These are phyloP conservation scores for Apophysomyces ossiformis DNA, from an alignment of 371 early-diverging fungal genomes.

Conservation along the genomic window DNA sequence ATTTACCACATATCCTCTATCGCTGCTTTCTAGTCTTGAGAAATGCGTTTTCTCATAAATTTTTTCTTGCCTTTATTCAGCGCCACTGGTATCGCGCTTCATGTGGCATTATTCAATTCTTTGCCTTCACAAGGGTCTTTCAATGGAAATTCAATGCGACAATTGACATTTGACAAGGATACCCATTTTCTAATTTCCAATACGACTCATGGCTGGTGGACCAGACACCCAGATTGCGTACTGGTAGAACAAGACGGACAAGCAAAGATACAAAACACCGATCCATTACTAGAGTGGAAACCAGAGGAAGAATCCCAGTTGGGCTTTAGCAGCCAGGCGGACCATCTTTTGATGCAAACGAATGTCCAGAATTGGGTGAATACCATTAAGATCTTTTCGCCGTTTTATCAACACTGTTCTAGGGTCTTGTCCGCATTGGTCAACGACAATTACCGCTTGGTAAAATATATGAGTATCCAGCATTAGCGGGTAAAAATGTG, in stretches of 20 bases:
- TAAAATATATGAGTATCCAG: conserved; percentile 21
- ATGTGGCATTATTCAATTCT: neutral
- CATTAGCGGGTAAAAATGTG: conserved; percentile 39
- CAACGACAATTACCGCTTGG: conserved; percentile 28
- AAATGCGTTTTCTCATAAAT: too few species aligned
- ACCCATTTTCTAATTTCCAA: conserved; percentile 1
- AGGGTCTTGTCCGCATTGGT: conserved; percentile 35
- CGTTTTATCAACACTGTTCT: neutral
- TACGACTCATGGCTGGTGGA: neutral
- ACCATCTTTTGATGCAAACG: neutral
- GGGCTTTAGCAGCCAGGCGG: neutral
- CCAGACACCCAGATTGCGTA: neutral
- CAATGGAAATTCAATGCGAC: neutral
- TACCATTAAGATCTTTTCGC: neutral
- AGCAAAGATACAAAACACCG: neutral
- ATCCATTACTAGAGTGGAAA: neutral
- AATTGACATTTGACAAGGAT: neutral
- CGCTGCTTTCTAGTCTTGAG: too few species aligned
- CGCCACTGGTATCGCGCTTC: neutral
- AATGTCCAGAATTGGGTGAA: neutral
- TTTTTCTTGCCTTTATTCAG: too few species aligned
- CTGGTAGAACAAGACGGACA: neutral
- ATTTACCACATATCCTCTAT: too few species aligned
- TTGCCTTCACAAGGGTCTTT: neutral
- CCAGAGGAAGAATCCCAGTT: neutral